Conservation (phyloP, 2,329 filamentous ascomycete species). For the Fusarium sp. region DNA sequence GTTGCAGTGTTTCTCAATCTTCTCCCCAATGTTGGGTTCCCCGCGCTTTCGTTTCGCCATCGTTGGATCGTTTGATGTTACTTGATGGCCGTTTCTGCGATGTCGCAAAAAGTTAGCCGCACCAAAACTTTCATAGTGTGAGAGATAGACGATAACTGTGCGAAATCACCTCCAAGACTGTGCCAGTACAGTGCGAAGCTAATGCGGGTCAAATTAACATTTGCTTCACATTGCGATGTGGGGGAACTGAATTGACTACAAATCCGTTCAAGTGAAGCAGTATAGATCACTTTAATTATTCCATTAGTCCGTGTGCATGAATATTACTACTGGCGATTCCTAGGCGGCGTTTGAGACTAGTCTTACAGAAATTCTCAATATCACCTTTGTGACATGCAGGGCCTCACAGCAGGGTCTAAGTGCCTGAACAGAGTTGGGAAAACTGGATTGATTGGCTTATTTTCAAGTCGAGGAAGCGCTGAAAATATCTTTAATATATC, state of each 20-base stretch:
- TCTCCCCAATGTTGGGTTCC: slow-evolving; percentile 61
- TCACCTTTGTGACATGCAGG: neutral
- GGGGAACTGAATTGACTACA: slow-evolving; percentile 13
- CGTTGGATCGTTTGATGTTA: slow-evolving; percentile 33
- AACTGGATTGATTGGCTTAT: neutral
- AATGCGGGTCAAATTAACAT: neutral
- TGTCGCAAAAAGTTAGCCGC: slow-evolving; percentile 43
- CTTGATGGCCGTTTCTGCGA: slow-evolving; percentile 23
- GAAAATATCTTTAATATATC: neutral
- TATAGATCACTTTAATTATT: slow-evolving; percentile 19
- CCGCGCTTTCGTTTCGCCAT: slow-evolving; percentile 72
- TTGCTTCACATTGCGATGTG: slow-evolving; percentile 27
- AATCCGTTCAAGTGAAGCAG: slow-evolving; percentile 14
- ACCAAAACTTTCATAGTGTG: slow-evolving; percentile 65
- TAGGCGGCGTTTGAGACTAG: neutral
- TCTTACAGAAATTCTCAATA: neutral
- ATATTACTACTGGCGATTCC: neutral
- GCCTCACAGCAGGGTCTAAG: neutral
- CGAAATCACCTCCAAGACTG: rapidly evolving
- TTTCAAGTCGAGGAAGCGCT: neutral
- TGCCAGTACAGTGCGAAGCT: slow-evolving; percentile 20
- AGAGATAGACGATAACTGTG: slow-evolving; percentile 50
- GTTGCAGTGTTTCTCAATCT: slow-evolving; percentile 68
- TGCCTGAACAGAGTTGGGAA: neutral
- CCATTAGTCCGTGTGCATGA: neutral